Conservation (phyloP, 371 early-diverging fungal species). For the Umbelopsis sp. region DNA sequence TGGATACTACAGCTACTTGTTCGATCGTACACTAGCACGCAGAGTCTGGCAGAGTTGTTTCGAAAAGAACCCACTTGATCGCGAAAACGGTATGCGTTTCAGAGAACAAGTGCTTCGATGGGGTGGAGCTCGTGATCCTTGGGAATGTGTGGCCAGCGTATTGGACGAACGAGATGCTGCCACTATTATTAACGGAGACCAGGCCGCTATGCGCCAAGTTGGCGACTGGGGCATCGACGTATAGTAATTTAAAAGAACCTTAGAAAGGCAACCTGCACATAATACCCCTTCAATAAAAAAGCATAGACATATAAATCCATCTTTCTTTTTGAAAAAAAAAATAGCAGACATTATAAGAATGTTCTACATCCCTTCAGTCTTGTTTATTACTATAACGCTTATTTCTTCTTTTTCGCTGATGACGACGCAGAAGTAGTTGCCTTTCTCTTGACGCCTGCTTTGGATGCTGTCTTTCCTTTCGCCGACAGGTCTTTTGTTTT, state of each 20-base stretch:
- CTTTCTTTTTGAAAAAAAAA: not conserved
- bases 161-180: conserved; percentile 65
- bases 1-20: conserved; percentile 92
- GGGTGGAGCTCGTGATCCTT: conserved; percentile 96
- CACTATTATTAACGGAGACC: conserved; percentile 61
- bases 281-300: not conserved
- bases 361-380: not conserved
- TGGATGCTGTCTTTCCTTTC: not conserved
- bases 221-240: conserved; percentile 74
- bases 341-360: not conserved
- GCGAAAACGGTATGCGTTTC: conserved; percentile 65
- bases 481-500: conserved; percentile 11
- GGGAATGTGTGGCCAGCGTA: conserved; percentile 75
- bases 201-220: conserved; percentile 72
- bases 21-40: conserved; percentile 83
- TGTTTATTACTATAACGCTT: not conserved
- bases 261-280: not conserved
- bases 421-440: not conserved
- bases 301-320: not conserved
- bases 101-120: conserved; percentile 78
- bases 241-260: conserved; percentile 21
- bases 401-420: conserved; percentile 7
- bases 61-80: conserved; percentile 54
- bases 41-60: conserved; percentile 79
- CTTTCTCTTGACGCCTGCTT: conserved; percentile 8